Conservation (phyloP, 177 flowering plant species). For the Vitis hybrid region DNA sequence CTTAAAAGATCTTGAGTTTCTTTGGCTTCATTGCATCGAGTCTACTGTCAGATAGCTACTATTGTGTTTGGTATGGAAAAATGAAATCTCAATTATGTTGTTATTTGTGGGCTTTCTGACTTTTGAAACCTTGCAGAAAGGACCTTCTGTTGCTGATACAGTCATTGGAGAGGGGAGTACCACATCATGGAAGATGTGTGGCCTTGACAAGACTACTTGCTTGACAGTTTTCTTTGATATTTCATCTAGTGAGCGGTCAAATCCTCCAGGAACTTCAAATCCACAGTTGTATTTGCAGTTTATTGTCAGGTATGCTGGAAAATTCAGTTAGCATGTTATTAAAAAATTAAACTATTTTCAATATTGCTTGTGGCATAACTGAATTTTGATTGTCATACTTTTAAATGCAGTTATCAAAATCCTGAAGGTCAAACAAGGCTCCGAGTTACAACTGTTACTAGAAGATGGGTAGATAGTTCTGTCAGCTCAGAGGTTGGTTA, state of each 20-base stretch:
- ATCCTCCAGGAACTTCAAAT: conserved; percentile 53
- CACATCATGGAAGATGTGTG: conserved; percentile 94
- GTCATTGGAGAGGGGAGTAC: conserved; percentile 93
- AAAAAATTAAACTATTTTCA: neutral
- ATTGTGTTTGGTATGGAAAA: conserved; percentile 2
- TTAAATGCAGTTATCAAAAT: conserved; percentile 71
- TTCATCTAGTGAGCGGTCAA: conserved; percentile 73
- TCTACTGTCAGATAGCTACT: neutral
- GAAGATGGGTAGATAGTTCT: conserved; percentile 82
- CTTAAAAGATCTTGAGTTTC: neutral
- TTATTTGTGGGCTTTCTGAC: conserved; percentile 10
- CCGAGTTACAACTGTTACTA: conserved; percentile 80
- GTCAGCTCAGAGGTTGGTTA: conserved; percentile 73
- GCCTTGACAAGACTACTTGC: conserved; percentile 87
- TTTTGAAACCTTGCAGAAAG: conserved; percentile 69
- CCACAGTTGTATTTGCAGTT: conserved; percentile 83
- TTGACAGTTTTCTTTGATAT: conserved; percentile 91
- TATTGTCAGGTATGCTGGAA: conserved; percentile 57
- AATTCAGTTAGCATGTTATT: neutral
- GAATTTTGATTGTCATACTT: conserved; percentile 4
- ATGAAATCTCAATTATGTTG: neutral
- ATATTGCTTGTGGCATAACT: neutral
- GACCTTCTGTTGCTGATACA: conserved; percentile 80
- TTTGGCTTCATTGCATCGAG: neutral
- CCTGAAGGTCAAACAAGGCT: conserved; percentile 71